Evolutionary conservation across 495 filamentous ascomycete species (phyloP), one percentile per base, ranked within the genome.

Genomic region (Aspergillus indologenus): DNA sequence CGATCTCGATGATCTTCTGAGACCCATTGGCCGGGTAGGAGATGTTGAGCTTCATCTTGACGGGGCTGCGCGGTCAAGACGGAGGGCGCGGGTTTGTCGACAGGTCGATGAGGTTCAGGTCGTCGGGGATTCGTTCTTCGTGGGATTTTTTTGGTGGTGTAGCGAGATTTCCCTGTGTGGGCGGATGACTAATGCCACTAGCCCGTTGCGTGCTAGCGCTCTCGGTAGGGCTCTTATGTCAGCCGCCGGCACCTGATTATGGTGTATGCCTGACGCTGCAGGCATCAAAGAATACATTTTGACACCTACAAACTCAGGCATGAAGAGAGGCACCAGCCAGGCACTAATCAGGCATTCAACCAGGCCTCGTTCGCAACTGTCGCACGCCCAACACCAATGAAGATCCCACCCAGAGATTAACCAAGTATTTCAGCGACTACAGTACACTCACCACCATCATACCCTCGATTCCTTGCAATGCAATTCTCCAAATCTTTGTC

Each of bases 1-100:
- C 94, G 68, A 98, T 81, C 72, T 98, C 94, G 81, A 98, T 87
- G 66, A 98, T 86, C 83, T 98, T 98, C 79, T 98, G 94, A 68
- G 90, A 90, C 86, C 94, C 94, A 82, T 98, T 97, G 83, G 91
- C 89, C 70, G 95, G 94, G 85, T 90, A 92, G 78, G 90, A 95
- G 81, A 96, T 92, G 86, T 96, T 96, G 84, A 96, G 83, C 89
- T 96, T 90, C 88, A 90, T 90, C 76, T 79, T 79, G 76, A 78
- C 76, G 74, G 69, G 67, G 73, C 66, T 72, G 75, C 76, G 75
- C 76, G 73, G 75, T 79, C 75, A 79, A 79, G 76, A 79, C 76
- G 75, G 73, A 76, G 76, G 65, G 72, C 75, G 76, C 72, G 69
- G 70, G 66, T 74, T 77, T 75, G 76, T 77, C 76, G 75, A 79